A percentile compares a stretch with the other conserved stretches of the same genome.
phyloP scores from a whole-genome alignment of 805 yeast genomes.

The Nakazawaea molendinolei region DNA sequence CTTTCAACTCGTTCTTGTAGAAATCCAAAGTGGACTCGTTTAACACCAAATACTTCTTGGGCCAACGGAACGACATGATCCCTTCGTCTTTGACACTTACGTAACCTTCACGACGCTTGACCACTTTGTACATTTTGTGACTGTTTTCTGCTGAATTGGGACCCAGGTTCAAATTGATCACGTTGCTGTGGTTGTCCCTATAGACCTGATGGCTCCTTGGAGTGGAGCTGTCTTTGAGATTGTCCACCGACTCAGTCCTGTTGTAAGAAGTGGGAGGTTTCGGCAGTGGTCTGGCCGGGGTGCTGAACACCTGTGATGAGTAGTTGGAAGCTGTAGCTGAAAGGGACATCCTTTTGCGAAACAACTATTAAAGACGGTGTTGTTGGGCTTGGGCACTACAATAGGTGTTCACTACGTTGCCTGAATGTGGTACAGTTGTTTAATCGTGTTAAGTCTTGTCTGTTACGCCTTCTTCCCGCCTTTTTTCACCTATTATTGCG shows the following conservation, averaged over 20 bases:
- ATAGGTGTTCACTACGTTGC: too few relatives aligned
- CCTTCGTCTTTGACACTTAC: conserved; percentile 92
- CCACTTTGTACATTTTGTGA: conserved; percentile 23
- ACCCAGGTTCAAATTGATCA: conserved; percentile 9
- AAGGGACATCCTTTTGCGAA: conserved; percentile 28
- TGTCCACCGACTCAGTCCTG: conserved; percentile 25
- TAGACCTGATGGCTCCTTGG: conserved; percentile 2
- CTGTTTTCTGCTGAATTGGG: neutral
- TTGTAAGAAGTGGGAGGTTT: conserved; percentile 20
- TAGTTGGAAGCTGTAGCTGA: conserved; percentile 38
- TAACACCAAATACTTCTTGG: conserved; percentile 74
- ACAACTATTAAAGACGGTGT: neutral
- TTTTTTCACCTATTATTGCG: too few relatives aligned
- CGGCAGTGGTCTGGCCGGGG: conserved; percentile 54
- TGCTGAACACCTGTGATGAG: conserved; percentile 41
- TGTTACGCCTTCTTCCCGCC: too few relatives aligned
- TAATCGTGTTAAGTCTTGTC: too few relatives aligned
- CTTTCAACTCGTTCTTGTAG: conserved; percentile 56
- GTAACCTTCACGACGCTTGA: conserved; percentile 63
- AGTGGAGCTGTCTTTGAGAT: conserved; percentile 2
- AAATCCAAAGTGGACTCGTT: conserved; percentile 70
- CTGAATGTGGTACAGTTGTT: too few relatives aligned
- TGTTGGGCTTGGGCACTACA: neutral
- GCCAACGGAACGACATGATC: conserved; percentile 84
- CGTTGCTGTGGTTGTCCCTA: conserved; percentile 13